A percentile compares a stretch with the other conserved stretches of the same genome.
These are phyloP conservation scores for Penicillium nucicola DNA, from an alignment of 495 filamentous ascomycete species.

Conservation along the genomic window DNA sequence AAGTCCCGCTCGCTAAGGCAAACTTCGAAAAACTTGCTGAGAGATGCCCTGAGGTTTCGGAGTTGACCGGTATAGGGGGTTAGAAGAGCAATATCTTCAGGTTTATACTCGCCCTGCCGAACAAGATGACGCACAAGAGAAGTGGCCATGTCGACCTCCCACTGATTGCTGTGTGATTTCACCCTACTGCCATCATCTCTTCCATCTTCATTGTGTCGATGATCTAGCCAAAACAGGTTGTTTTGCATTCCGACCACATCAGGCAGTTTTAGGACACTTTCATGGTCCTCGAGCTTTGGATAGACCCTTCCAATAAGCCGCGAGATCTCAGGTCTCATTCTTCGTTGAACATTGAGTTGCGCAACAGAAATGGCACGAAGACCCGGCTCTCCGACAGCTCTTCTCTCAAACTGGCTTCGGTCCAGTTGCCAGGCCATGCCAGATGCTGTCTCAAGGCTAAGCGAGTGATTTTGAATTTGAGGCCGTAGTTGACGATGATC, in stretches of 20 bases:
- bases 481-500: conserved; percentile 68
- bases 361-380: conserved; percentile 37
- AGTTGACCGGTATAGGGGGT: conserved; percentile 72
- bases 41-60: conserved; percentile 33
- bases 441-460: conserved; percentile 33
- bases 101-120: conserved; percentile 57
- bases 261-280: conserved; percentile 45
- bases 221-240: conserved; percentile 71
- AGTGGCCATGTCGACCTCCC: conserved; percentile 61
- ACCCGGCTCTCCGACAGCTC: conserved; percentile 9
- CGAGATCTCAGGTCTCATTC: conserved; percentile 71
- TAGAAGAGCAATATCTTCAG: conserved; percentile 66
- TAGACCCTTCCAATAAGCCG: conserved; percentile 61
- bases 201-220: conserved; percentile 52
- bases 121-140: conserved; percentile 63
- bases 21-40: conserved; percentile 25
- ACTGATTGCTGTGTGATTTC: conserved; percentile 61
- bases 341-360: conserved; percentile 59
- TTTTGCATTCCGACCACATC: conserved; percentile 59
- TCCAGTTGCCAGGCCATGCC: conserved; percentile 7
- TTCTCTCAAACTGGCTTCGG: conserved; percentile 10
- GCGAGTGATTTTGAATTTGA: conserved; percentile 48
- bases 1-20: conserved; percentile 56
- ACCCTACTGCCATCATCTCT: conserved; percentile 17
- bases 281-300: conserved; percentile 56